Percentiles rank a stretch among this genome's conserved stretches.
phyloP scores from a whole-genome alignment of 1,139 yeast species.

The Saccharomyces pastorianus region DNA sequence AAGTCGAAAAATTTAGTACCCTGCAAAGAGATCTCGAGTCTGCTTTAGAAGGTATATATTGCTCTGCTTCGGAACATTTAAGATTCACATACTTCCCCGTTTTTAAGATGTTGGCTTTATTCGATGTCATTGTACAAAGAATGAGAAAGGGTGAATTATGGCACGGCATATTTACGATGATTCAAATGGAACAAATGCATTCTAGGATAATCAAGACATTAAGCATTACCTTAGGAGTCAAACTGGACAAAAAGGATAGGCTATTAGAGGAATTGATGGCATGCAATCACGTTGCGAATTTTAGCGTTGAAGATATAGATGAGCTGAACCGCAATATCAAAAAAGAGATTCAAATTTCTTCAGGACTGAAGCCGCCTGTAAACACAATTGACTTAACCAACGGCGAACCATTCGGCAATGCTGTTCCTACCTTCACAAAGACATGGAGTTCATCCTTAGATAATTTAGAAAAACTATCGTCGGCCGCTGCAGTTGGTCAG shows the following conservation, averaged over 20 bases:
- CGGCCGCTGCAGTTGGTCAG: slow-evolving; percentile 16
- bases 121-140: slow-evolving; percentile 25
- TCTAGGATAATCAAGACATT: slow-evolving; percentile 14
- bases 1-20: slow-evolving; percentile 16
- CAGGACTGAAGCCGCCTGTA: neutral
- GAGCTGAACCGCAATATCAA: neutral
- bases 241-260: slow-evolving; percentile 10
- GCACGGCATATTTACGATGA: slow-evolving; percentile 17
- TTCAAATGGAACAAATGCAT: slow-evolving; percentile 10
- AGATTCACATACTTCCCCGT: slow-evolving; percentile 29
- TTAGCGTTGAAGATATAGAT: slow-evolving; percentile 3
- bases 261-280: slow-evolving; percentile 13
- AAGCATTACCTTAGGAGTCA: slow-evolving; percentile 16
- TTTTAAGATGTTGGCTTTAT: slow-evolving; percentile 28
- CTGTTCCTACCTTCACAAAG: neutral
- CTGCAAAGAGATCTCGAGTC: slow-evolving; percentile 14
- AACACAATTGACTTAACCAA: neutral
- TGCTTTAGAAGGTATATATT: slow-evolving; percentile 19
- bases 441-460: slow-evolving; percentile 6
- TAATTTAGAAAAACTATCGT: slow-evolving; percentile 16
- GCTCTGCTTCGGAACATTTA: slow-evolving; percentile 21
- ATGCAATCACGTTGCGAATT: slow-evolving; percentile 10
- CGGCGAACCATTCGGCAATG: neutral
- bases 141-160: slow-evolving; percentile 24
- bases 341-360: neutral